Base-by-base conservation (phyloP, 2,329 filamentous ascomycete genomes). In the Colletotrichum noveboracense region DNA sequence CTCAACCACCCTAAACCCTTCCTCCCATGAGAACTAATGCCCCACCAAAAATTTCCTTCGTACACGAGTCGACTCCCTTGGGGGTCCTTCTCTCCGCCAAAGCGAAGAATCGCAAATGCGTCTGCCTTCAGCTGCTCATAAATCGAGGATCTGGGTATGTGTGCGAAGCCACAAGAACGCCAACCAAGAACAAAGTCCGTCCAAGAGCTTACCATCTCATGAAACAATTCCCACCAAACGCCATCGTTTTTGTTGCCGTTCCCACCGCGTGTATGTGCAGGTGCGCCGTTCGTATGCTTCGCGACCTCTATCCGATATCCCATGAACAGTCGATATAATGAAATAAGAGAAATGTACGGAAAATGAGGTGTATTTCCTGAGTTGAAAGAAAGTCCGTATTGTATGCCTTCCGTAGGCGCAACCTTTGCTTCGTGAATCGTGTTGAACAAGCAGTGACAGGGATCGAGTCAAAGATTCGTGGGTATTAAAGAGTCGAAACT, bases 251-350 rank as follows among this genome's bases (percentile, higher is more conserved):
- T 65, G 65, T 76, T 66, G 36, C 74, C 65, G 30, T 32, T 62
- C 34, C 36, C 65, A 43, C 16, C 38, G 14, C 43, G 71, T 74
- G 55, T 76, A 77, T 77, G 74, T 77, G 60, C 71, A 60, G 75
- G 71, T 71, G 43, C 74, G 74, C 75, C 75, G 55, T 70, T 77
- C 75, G 66, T 77, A 68, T 77, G 71, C 74, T 75, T 74, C 66
- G 76, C 76, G 71, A 70, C 76, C 75, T 77, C 52, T 71, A 64
- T 26, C 56, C 38, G 58, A 60, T 48, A 36, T 32, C 70, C 65
- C 28, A 61, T 14, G 12, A 36, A 48, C 32, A 71, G n/a, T 48
- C 16, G 34, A 64, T 38, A 69, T 34, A 70, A 34, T 9, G n/a
- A 36, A 34, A 56, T 60, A 62, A 56, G 21, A 69, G 24, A 66